Percentiles rank a stretch among this genome's conserved stretches.
These are phyloP conservation scores for Periglandula ipomoeae DNA, from an alignment of 2,329 filamentous ascomycete genomes.

Conservation along the genomic window DNA sequence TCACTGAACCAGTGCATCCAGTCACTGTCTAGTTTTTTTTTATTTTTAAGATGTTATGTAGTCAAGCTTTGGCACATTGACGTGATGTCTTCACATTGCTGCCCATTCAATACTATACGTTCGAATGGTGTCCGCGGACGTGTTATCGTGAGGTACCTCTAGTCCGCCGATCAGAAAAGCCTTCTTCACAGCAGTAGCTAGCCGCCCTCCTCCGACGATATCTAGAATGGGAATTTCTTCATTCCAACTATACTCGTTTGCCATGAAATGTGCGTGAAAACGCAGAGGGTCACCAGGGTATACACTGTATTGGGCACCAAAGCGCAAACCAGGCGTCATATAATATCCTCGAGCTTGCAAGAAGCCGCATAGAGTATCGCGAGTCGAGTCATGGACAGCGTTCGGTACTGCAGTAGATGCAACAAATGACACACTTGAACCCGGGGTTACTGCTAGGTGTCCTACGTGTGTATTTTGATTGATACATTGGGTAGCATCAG, in stretches of 20 bases:
- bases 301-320: slow-evolving; percentile 88
- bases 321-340: slow-evolving; percentile 84
- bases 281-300: slow-evolving; percentile 92
- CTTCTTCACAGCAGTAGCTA: slow-evolving; percentile 96
- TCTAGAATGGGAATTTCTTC: slow-evolving; percentile 78
- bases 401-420: slow-evolving; percentile 9
- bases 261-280: slow-evolving; percentile 92
- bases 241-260: slow-evolving; percentile 77
- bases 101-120: slow-evolving; percentile 91
- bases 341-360: slow-evolving; percentile 75
- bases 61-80: background rate
- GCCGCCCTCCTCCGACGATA: slow-evolving; percentile 72
- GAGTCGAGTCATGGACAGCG: slow-evolving; percentile 11
- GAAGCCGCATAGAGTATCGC: slow-evolving; percentile 59
- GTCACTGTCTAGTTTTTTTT: too few relatives aligned
- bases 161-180: slow-evolving; percentile 77
- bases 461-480: background rate
- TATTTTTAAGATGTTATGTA: background rate
- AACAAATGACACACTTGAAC: slow-evolving; percentile 24
- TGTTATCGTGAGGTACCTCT: slow-evolving; percentile 25
- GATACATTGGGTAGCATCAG: background rate
- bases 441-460: slow-evolving; percentile 20
- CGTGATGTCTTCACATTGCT: slow-evolving; percentile 56
- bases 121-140: slow-evolving; percentile 40
- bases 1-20: too few relatives aligned